Evolutionary conservation across 129 eudicot species (phyloP).

Genomic region (Heracleum sosnowskyi): DNA sequence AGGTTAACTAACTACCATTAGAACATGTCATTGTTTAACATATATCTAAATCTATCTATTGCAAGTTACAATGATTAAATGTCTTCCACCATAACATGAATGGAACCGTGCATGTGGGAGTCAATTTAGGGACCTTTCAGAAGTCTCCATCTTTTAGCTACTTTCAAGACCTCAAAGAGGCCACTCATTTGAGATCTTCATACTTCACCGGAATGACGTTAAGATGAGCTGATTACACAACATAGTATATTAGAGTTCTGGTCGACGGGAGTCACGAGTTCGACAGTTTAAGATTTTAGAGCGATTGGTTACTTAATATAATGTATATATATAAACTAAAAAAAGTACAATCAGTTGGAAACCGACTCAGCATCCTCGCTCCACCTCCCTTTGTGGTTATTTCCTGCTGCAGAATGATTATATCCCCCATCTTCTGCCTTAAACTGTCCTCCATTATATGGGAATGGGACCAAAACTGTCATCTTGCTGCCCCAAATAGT

Average conservation of each 20-base stretch:
- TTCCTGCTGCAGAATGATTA: background rate
- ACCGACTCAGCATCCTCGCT: constrained; percentile 1
- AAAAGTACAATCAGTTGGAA: background rate
- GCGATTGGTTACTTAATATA: no score
- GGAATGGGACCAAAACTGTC: background rate
- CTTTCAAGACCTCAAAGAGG: background rate
- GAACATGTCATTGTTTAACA: background rate
- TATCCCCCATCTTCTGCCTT: constrained; percentile 2
- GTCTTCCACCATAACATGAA: constrained; percentile 7
- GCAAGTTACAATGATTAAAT: background rate
- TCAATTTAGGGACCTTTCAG: constrained; percentile 5
- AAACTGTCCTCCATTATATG: constrained; percentile 1
- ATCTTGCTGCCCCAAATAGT: background rate
- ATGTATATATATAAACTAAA: background rate
- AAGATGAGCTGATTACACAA: no score
- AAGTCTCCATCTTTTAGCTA: background rate
- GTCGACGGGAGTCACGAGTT: no score
- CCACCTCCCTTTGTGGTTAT: background rate
- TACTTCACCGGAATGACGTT: background rate
- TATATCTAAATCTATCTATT: background rate
- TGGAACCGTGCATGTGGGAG: constrained; percentile 9
- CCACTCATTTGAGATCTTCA: background rate
- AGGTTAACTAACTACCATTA: background rate
- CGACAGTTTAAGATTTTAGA: no score
- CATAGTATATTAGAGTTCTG: no score